phyloP scores from a whole-genome alignment of 352 stramenopile genomes.

The Phytopythium litorale region DNA sequence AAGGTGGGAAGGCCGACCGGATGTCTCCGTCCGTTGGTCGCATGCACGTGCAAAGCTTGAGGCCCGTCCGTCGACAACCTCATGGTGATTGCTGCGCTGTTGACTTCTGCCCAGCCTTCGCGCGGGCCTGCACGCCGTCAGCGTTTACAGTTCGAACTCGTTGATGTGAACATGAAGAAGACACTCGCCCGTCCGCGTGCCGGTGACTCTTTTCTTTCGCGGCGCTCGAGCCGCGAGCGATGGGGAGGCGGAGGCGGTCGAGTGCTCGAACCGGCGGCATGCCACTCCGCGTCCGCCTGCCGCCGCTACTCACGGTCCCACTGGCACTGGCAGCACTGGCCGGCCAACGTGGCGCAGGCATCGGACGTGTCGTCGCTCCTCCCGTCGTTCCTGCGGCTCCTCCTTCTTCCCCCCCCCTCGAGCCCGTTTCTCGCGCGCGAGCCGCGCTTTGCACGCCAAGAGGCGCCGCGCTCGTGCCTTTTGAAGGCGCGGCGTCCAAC shows the following conservation, averaged over 20 bases:
- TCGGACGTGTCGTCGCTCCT: neutral
- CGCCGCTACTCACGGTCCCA: conserved; percentile 1
- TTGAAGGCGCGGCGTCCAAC: conserved; percentile 3
- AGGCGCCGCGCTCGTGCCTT: neutral
- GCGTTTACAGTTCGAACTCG: neutral
- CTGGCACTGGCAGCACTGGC: neutral
- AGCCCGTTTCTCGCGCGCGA: neutral
- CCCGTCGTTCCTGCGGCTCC: neutral
- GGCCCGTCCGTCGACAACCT: neutral
- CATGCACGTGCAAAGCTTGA: neutral
- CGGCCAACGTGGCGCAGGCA: neutral
- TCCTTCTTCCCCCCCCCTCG: conserved; percentile 3
- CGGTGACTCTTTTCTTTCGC: conserved; percentile 1
- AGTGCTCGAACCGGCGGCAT: neutral
- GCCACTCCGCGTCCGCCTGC: neutral
- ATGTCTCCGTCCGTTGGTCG: neutral
- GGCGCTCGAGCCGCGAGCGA: neutral
- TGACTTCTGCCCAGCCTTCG: neutral
- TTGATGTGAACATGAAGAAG: too few species aligned
- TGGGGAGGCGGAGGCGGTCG: neutral
- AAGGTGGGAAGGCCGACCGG: neutral
- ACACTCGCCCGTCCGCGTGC: neutral
- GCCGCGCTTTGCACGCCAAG: conserved; percentile 6
- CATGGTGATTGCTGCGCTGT: neutral
- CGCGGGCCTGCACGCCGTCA: neutral